Evolutionary conservation across 1,284 basidiomycete species (phyloP), one percentile per base, ranked within the genome.

Genomic region (Ceratorhiza oryzae-sativae): DNA sequence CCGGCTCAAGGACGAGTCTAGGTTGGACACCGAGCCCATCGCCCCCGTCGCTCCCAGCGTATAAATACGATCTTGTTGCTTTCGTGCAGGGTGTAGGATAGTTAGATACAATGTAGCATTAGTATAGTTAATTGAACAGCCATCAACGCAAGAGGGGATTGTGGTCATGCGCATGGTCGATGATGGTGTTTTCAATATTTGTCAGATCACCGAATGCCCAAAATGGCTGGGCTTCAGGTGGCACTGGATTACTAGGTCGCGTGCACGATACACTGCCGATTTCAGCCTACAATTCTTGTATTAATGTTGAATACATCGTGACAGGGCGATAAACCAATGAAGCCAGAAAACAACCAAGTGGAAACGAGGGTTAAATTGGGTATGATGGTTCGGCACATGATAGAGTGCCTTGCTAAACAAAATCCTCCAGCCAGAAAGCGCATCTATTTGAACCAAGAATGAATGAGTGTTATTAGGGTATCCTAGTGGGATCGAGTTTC

Each of bases 401-500:
- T 20, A 39, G 18, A 46, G 59, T 41, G 59, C 59, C 6, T n/a
- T 59, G 30, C 10, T 6, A 36, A 61, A 59, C 30, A 20, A 34
- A 59, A 61, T 61, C 36, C 39, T 63, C 36, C 45, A 49, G 30
- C 45, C 30, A 23, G 27, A 30, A 63, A 36, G 9, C 30, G 46
- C n/a, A 51, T 63, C 61, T 63, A 63, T 18, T 59, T 9, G 23
- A 51, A 49, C 23, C 18, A 15, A 32, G 51, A 63, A 32, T 45
- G 30, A 39, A 59, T 12, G 56, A 39, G 23, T 32, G 20, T 15
- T 30, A 36, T 48, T 46, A 73, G 34, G 74, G 76, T 46, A 79
- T 80, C 76, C 90, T 86, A 75, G 90, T 92, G 63, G 91, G 92
- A 80, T 93, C 92, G 76, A 93, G 81, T 80, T 91, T 93, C 73